Evolutionary conservation across 2,329 filamentous ascomycete genomes (phyloP), one percentile per base, ranked within the genome.

Genomic region (Neocatenulostroma microsporum): DNA sequence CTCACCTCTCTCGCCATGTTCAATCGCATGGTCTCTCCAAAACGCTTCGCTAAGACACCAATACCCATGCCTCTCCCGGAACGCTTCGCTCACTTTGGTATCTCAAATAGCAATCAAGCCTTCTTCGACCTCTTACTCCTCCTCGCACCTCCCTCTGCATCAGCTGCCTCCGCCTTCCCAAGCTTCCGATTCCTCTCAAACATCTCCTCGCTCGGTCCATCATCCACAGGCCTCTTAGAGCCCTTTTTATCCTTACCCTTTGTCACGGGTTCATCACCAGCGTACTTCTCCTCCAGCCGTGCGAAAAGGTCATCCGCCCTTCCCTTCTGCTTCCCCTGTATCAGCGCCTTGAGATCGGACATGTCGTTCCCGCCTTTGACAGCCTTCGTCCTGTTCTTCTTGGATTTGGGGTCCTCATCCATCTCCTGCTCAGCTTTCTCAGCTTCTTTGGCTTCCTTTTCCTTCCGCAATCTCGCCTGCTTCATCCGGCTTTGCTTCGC

Each of bases 261-360:
- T 60, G 49, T 66, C n/a, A n/a, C n/a, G n/a, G n/a, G n/a, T n/a
- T n/a, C n/a, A 36, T 58, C 54, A 28, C 54, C 56, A 28, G 57
- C 65, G 52, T 93, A 93, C 63, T 89, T 93, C 32, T 79, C 82
- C 40, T 84, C 84, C 33, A 94, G 62, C 33, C 74, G 67, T 44
- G 84, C 82, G 17, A 94, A 64, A 56, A 93, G 86, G 24, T 66
- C 34, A 34, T 46, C 68, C 9, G 63, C 69, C 21, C 82, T 69
- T 27, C 72, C 71, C 48, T 80, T 70, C 57, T 91, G 82, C 30
- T 81, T 75, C 53, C 74, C 70, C 55, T 75, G 73, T 44, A 94
- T 94, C 53, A 93, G 58, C 2, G 82, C 83, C n/a, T 79, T 77
- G 25, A 94, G 66, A 43, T 64, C 66, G n/a, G 49, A 51, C 53